Conservation (phyloP, 257 asterid species). For the Capsicum pubescens region DNA sequence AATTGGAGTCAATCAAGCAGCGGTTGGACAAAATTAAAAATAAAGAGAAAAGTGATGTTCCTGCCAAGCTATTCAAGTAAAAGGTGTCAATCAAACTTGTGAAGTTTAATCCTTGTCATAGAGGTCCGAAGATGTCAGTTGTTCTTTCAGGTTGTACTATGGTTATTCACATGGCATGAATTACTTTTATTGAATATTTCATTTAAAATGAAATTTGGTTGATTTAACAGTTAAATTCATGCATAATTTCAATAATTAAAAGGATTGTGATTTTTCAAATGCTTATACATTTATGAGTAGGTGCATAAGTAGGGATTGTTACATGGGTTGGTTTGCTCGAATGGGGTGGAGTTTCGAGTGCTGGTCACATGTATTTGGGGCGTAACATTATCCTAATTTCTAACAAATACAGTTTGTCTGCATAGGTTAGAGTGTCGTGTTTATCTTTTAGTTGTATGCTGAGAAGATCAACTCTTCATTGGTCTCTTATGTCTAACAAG, state of each 20-base stretch:
- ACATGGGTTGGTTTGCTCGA: background rate
- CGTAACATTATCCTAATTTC: background rate
- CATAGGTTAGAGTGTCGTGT: background rate
- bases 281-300: background rate
- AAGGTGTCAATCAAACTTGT: too few relatives aligned
- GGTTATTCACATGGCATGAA: background rate
- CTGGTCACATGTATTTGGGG: background rate
- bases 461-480: constrained; percentile 11
- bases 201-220: background rate
- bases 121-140: background rate
- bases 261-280: background rate
- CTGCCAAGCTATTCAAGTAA: too few relatives aligned
- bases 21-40: too few relatives aligned
- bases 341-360: background rate
- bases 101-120: background rate
- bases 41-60: too few relatives aligned
- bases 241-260: background rate
- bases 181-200: background rate
- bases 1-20: too few relatives aligned
- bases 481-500: background rate
- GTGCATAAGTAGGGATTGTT: background rate
- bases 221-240: background rate
- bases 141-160: too few relatives aligned
- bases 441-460: background rate
- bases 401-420: background rate